A percentile compares a stretch with the other conserved stretches of the same genome.
Conservation (phyloP, 345 rosid species). For the Erodium maritimum region DNA sequence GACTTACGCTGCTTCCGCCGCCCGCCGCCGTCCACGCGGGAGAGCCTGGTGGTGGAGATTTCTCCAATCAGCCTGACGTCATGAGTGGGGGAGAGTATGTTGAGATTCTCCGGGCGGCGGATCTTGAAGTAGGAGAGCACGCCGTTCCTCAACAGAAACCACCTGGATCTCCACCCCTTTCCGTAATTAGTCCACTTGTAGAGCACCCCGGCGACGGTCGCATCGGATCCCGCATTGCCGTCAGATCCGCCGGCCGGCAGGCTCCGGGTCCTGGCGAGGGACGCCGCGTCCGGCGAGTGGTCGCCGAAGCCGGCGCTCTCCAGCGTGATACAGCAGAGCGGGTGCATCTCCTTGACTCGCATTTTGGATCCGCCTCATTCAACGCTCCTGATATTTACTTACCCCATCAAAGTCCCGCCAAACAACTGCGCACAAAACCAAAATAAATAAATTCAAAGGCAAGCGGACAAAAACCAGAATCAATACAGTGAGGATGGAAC, state of each 20-base stretch:
- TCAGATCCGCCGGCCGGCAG: conserved; percentile 60
- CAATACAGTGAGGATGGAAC: neutral
- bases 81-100: conserved; percentile 29
- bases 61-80: conserved; percentile 78
- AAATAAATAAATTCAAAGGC: neutral
- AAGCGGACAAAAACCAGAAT: neutral
- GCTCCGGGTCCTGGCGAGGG: conserved; percentile 48
- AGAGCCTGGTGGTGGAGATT: conserved; percentile 38
- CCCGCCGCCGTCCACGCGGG: conserved; percentile 44
- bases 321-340: conserved; percentile 75
- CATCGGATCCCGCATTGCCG: conserved; percentile 38
- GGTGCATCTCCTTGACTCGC: conserved; percentile 93
- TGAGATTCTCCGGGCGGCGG: conserved; percentile 53
- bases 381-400: neutral
- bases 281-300: conserved; percentile 44
- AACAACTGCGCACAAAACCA: neutral
- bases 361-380: conserved; percentile 19
- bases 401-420: neutral
- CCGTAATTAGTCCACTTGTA: conserved; percentile 98
- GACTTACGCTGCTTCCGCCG: conserved; percentile 50
- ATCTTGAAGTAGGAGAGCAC: conserved; percentile 74
- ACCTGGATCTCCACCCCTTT: conserved; percentile 97
- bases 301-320: conserved; percentile 59
- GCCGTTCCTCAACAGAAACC: conserved; percentile 75
- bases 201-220: conserved; percentile 69